Percentiles rank a stretch among this genome's conserved stretches.
Conservation (phyloP, 2,329 filamentous ascomycete genomes). For the Pseudophaeomoniella oleicola region DNA sequence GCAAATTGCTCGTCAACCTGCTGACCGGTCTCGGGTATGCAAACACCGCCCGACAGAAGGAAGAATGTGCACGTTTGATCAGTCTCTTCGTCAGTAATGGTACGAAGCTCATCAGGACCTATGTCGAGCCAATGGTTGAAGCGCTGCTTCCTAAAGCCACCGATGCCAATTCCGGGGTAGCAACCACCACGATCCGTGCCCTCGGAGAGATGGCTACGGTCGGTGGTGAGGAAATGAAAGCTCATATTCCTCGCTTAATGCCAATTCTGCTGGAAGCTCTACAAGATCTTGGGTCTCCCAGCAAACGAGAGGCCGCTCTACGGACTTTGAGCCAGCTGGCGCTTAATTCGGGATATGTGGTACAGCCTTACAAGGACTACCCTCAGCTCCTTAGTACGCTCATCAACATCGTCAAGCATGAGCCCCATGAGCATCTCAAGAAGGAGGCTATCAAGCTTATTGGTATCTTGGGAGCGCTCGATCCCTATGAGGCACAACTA, state of each 20-base stretch:
- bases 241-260: conserved; percentile 86
- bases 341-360: conserved; percentile 94
- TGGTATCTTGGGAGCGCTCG: conserved; percentile 85
- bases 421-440: conserved; percentile 70
- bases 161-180: conserved; percentile 73
- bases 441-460: conserved; percentile 94
- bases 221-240: conserved; percentile 83
- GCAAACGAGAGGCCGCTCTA: conserved; percentile 81
- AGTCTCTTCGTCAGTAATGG: conserved; percentile 88
- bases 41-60: conserved; percentile 84
- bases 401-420: conserved; percentile 85
- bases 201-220: conserved; percentile 90
- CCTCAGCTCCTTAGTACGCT: conserved; percentile 84
- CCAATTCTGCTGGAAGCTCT: conserved; percentile 85
- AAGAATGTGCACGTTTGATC: conserved; percentile 87
- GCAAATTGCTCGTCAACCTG: conserved; percentile 90
- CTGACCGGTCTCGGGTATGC: conserved; percentile 94
- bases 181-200: conserved; percentile 86
- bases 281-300: conserved; percentile 81
- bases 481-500: conserved; percentile 86
- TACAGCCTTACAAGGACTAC: conserved; percentile 88
- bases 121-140: conserved; percentile 90
- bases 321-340: conserved; percentile 83
- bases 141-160: conserved; percentile 87
- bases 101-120: conserved; percentile 83